Conservation (phyloP, 108 stramenopile species). For the Cyclostephanos tholiformis region DNA sequence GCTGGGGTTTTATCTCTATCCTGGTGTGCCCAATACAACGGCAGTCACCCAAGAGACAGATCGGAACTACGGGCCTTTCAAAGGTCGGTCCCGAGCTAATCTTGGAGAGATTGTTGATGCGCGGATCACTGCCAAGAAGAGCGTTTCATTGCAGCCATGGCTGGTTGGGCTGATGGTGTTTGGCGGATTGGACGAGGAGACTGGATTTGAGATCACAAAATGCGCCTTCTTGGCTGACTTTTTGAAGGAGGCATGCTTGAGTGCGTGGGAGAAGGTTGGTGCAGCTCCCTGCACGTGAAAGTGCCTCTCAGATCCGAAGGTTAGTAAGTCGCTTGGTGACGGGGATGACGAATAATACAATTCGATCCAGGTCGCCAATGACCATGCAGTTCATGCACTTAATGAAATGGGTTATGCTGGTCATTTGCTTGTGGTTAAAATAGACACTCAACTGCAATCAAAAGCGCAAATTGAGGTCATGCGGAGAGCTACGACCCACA, state of each 20-base stretch:
- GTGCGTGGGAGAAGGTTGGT: slow-evolving; percentile 11
- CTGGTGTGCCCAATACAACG: slow-evolving; percentile 26
- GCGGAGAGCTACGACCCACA: too few relatives aligned
- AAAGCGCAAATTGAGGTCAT: background rate
- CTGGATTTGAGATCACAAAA: too few relatives aligned
- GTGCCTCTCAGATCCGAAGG: slow-evolving; percentile 5
- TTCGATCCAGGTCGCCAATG: slow-evolving; percentile 11
- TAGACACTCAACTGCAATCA: slow-evolving; percentile 7
- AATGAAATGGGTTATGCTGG: slow-evolving; percentile 1
- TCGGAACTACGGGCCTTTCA: slow-evolving; percentile 31
- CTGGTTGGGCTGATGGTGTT: slow-evolving; percentile 12
- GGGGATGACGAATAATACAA: slow-evolving; percentile 2
- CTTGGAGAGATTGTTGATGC: background rate
- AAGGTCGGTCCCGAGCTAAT: slow-evolving; percentile 8
- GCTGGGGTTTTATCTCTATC: slow-evolving; percentile 23
- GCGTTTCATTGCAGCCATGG: slow-evolving; percentile 5
- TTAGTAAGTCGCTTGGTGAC: slow-evolving; percentile 1
- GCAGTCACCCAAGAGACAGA: slow-evolving; percentile 24
- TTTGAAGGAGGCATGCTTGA: background rate
- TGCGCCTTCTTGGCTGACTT: slow-evolving; percentile 4
- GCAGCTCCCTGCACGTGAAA: slow-evolving; percentile 1
- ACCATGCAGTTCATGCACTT: background rate
- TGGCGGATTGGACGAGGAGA: background rate
- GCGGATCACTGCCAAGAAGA: background rate
- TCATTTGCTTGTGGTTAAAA: background rate